Conservation (phyloP, 371 early-diverging fungal species). For the Lichtheimia ornata region DNA sequence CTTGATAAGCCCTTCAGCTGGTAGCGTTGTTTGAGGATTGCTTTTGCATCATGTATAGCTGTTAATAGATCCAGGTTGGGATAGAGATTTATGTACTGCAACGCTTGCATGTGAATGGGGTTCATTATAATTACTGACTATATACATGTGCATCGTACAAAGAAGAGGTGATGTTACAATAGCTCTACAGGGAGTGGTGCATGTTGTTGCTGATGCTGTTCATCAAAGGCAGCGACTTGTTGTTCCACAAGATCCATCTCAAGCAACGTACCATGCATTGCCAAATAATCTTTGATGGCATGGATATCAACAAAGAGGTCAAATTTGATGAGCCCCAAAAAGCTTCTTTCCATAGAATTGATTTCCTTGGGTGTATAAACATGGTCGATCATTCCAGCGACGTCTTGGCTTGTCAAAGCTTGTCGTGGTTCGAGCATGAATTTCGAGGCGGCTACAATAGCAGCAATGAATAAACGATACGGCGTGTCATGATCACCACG, state of each 20-base stretch:
- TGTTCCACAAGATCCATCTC: slow-evolving; percentile 53
- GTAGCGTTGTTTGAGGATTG: too few species aligned
- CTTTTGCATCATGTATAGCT: too few species aligned
- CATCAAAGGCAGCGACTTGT: too few species aligned
- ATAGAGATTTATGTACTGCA: too few species aligned
- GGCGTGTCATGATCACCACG: slow-evolving; percentile 75
- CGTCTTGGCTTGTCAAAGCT: slow-evolving; percentile 56
- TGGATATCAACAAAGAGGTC: slow-evolving; percentile 47
- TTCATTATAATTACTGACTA: neutral
- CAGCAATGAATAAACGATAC: slow-evolving; percentile 74
- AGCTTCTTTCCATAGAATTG: slow-evolving; percentile 51
- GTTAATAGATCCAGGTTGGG: too few species aligned
- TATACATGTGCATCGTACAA: neutral
- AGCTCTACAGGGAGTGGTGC: too few species aligned
- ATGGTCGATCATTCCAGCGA: slow-evolving; percentile 64
- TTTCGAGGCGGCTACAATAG: slow-evolving; percentile 71
- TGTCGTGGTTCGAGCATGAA: slow-evolving; percentile 63
- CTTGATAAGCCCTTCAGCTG: too few species aligned
- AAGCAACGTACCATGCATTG: slow-evolving; percentile 41
- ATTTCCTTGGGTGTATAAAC: slow-evolving; percentile 66
- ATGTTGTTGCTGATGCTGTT: slow-evolving; percentile 2
- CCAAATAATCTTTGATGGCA: slow-evolving; percentile 46
- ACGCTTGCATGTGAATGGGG: neutral
- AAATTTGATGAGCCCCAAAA: slow-evolving; percentile 49
- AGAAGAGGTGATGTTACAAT: too few species aligned